Evolutionary conservation across 2,329 filamentous ascomycete species (phyloP), one percentile per base, ranked within the genome.

Genomic region (Fusarium xyrophilum): DNA sequence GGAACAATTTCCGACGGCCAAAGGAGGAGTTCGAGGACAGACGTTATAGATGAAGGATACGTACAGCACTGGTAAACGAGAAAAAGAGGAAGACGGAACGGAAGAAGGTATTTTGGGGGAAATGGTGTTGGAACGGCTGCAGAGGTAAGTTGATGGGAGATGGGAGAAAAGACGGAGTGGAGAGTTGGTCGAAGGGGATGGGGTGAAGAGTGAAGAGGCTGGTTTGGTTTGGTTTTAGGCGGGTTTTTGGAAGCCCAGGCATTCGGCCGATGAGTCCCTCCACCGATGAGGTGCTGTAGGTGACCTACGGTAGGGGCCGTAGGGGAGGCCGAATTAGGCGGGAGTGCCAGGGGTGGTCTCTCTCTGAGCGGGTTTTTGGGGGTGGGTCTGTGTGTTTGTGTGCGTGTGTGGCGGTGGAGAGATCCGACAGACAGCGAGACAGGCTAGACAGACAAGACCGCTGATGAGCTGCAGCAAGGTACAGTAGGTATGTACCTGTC

Each of bases 221-320:
- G 67, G 67, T 68, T 64, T 70, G 58, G 63, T 67, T 69, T 70
- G 63, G 67, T 67, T 69, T 69, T 69, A 70, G 67, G 67, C 67
- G 67, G 67, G 67, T 69, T 70, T 70, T 68, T 63, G 56, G 40
- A 68, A 69, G 64, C 50, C 66, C 66, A 67, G 57, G 56, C 60
- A 65, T 68, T 68, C 54, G 60, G 60, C 60, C 54, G 65, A 50
- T 56, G 63, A 42, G 50, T 40, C 44, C 33, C 44, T 43, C 55
- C 46, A 47, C 38, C 36, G 32, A 62, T 21, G 50, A 30, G 28
- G 36, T 44, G 27, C 51, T 53, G 51, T 46, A 53, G 36, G 38
- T 47, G 27, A 47, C 44, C 44, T 47, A 32, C 30, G 27, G 53
- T 48, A 48, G 48, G 60, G 48, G 39, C 60, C 39, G 62, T 56